A percentile compares a stretch with the other conserved stretches of the same genome.
Evolutionary conservation across 2,329 filamentous ascomycete genomes (phyloP).

Genomic region (Macrophomina tecta): DNA sequence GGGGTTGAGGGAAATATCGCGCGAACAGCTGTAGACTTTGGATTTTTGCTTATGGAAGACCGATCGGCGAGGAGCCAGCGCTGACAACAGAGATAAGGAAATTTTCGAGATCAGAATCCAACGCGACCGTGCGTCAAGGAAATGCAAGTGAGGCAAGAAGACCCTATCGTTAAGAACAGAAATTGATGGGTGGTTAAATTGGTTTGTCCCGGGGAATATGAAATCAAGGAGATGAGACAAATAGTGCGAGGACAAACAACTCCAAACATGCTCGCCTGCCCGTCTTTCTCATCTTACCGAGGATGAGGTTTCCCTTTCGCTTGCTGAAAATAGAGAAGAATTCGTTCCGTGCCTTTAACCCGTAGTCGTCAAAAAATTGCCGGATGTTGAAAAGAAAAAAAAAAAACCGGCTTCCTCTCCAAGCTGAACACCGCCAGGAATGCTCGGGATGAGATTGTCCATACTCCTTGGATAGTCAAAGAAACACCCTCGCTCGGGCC

Average conservation of each 20-base stretch:
- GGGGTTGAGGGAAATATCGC: background rate
- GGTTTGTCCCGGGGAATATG: slow-evolving; percentile 17
- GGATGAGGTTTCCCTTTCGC: slow-evolving; percentile 20
- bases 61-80: slow-evolving; percentile 8
- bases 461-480: slow-evolving; percentile 12
- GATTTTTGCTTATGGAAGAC: slow-evolving; percentile 13
- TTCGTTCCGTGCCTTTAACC: slow-evolving; percentile 22
- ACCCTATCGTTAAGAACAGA: background rate
- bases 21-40: slow-evolving; percentile 2
- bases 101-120: background rate
- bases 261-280: slow-evolving; percentile 14
- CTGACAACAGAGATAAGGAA: background rate
- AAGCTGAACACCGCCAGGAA: slow-evolving; percentile 23
- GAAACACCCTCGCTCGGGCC: slow-evolving; percentile 1
- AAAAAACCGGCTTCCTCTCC: background rate
- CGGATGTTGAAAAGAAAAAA: slow-evolving; percentile 7
- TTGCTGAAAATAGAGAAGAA: slow-evolving; percentile 1
- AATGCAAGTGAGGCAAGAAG: background rate
- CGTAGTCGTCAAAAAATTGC: slow-evolving; percentile 15
- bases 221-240: slow-evolving; percentile 8
- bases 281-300: slow-evolving; percentile 20
- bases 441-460: slow-evolving; percentile 23
- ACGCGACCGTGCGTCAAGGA: background rate
- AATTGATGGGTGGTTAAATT: background rate
- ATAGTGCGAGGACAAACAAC: slow-evolving; percentile 11